These are phyloP conservation scores for Aspergillus panamensis DNA, from an alignment of 495 filamentous ascomycete genomes.

Conservation along the genomic window DNA sequence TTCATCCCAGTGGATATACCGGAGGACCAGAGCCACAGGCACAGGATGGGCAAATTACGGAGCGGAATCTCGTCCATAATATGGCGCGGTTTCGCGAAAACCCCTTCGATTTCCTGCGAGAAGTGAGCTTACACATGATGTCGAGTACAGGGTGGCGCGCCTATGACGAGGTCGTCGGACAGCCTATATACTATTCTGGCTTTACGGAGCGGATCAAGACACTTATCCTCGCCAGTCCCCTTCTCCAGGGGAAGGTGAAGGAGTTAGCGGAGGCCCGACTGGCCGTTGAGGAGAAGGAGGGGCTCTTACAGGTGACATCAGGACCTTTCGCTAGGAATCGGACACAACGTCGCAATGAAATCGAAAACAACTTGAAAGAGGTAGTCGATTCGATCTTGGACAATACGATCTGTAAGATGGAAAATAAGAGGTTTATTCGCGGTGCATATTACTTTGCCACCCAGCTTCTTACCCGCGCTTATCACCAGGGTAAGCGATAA, in stretches of 20 bases:
- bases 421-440: constrained; percentile 89
- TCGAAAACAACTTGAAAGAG: constrained; percentile 63
- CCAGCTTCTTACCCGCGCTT: constrained; percentile 85
- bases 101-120: constrained; percentile 79
- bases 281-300: constrained; percentile 69
- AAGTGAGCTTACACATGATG: constrained; percentile 78
- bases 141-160: constrained; percentile 89
- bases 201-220: constrained; percentile 87
- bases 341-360: constrained; percentile 53
- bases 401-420: constrained; percentile 98
- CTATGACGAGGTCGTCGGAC: constrained; percentile 86
- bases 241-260: constrained; percentile 68
- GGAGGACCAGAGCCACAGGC: constrained; percentile 37
- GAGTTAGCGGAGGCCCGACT: constrained; percentile 74
- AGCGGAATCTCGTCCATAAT: constrained; percentile 72
- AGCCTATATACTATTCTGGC: constrained; percentile 88
- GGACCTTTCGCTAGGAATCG: constrained; percentile 48
- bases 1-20: constrained; percentile 71
- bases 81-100: constrained; percentile 76
- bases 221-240: constrained; percentile 66
- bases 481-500: constrained; percentile 83
- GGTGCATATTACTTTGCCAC: constrained; percentile 86
- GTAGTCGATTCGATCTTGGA: constrained; percentile 82
- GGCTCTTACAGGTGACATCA: constrained; percentile 53
- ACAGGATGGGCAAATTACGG: constrained; percentile 47